Base-by-base conservation (phyloP, 2,329 filamentous ascomycete genomes). In the Davidsoniella eucalypti region DNA sequence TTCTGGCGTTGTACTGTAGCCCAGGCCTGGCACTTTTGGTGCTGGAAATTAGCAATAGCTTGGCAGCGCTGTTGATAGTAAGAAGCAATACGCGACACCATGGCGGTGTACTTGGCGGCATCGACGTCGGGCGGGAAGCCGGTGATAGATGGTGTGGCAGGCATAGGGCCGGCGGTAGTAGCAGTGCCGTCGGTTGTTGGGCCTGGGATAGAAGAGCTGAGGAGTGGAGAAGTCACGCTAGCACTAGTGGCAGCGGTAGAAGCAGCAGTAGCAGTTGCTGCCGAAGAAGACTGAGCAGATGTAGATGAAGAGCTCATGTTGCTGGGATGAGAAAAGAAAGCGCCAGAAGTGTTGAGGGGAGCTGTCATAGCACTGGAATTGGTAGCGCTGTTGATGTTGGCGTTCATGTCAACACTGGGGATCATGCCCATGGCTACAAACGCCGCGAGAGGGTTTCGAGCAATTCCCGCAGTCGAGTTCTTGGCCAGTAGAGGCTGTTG, bases 21-120 rank as follows among this genome's bases (percentile, higher is more conserved):
- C 69, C 68, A 71, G 5, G 65, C 65, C 60, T 69, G 67, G 56
- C 68, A 70, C 42, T 65, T 61, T 59, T 70, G 68, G 54, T 70
- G 68, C 58, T 71, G 69, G 54, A 63, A 67, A 57, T 66, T 66
- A 55, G 67, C 62, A 21, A 70, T 63, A 49, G 68, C 68, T 56
- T 69, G 67, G 56, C 65, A 69, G 16, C 69, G 64, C 57, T 71
- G 69, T 56, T 71, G 68, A 55, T 71, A 71, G 58, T 69, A 71
- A 49, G 64, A 61, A 10, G 69, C 68, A 49, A 71, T 70, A 49
- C 68, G 66, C 10, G 68, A 67, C 26, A 66, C 67, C 64, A 69
- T 68, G 56, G 66, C 64, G 17, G 69, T 56, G 53, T 69, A 67
- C 52, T 64, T 65, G 3, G 67, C 67, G 51, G 70, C 67, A 50